phyloP scores from a whole-genome alignment of 208 protist genomes.

The Eutreptiella sp. region DNA sequence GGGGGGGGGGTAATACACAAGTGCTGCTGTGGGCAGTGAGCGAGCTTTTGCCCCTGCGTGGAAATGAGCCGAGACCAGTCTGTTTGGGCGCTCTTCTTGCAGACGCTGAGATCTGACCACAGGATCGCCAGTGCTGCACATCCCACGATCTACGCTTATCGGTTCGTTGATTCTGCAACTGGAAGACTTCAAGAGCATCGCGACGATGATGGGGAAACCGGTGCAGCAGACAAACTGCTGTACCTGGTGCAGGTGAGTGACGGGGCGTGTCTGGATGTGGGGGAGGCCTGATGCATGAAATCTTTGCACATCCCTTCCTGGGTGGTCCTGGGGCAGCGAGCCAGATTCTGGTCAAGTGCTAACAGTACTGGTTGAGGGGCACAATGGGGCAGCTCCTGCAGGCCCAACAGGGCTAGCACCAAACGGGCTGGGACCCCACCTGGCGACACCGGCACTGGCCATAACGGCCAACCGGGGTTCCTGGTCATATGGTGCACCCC shows the following conservation, averaged over 20 bases:
- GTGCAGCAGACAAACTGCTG: constrained; percentile 64
- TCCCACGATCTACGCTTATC: constrained; percentile 85
- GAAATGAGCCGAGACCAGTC: too few relatives aligned
- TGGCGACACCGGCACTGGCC: too few relatives aligned
- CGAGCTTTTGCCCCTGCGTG: too few relatives aligned
- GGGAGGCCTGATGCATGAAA: background rate
- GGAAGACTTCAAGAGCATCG: constrained; percentile 63
- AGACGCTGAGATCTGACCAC: constrained; percentile 46
- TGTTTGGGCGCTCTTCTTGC: too few relatives aligned
- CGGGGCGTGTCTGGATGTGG: constrained; percentile 66
- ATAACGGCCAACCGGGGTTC: too few relatives aligned
- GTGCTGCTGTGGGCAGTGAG: too few relatives aligned
- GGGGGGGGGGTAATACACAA: too few relatives aligned
- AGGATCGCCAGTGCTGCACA: constrained; percentile 69
- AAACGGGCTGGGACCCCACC: too few relatives aligned
- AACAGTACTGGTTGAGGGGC: constrained; percentile 29
- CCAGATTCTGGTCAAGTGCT: background rate
- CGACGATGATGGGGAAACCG: constrained; percentile 88
- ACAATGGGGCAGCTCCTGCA: constrained; percentile 33
- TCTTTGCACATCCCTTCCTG: background rate
- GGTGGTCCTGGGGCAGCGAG: too few relatives aligned
- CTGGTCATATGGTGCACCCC: too few relatives aligned
- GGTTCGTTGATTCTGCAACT: constrained; percentile 49
- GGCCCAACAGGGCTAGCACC: too few relatives aligned
- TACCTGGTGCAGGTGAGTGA: constrained; percentile 72